These are phyloP conservation scores for Mycena metata DNA, from an alignment of 768 basidiomycete genomes.

Conservation along the genomic window DNA sequence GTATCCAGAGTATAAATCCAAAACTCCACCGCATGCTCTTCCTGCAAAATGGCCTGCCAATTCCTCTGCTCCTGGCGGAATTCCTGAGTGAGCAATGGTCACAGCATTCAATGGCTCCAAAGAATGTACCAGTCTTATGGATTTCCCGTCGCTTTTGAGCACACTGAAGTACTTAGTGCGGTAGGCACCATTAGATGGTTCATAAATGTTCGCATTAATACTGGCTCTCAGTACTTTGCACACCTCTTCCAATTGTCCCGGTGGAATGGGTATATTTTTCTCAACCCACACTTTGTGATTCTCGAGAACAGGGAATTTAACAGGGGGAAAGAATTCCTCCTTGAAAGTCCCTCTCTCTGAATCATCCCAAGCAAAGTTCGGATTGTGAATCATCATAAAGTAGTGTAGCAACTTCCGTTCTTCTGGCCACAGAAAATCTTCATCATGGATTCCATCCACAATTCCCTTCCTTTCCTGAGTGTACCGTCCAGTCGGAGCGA, in stretches of 20 bases:
- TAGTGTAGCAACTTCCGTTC: conserved; percentile 42
- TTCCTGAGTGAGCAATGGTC: no score
- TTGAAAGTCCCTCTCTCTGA: neutral
- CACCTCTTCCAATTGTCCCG: conserved; percentile 30
- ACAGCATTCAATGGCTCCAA: neutral
- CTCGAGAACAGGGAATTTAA: conserved; percentile 37
- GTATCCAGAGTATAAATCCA: no score
- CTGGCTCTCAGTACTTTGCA: conserved; percentile 30
- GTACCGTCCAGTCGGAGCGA: neutral
- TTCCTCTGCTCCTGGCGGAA: no score
- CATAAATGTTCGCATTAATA: conserved; percentile 17
- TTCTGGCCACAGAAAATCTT: conserved; percentile 42
- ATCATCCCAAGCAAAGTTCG: conserved; percentile 1
- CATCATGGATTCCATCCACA: conserved; percentile 35
- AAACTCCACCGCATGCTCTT: no score
- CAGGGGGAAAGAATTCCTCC: conserved; percentile 3
- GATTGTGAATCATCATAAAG: conserved; percentile 39
- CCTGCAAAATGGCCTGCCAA: no score
- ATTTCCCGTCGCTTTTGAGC: conserved; percentile 35
- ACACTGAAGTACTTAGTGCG: conserved; percentile 49
- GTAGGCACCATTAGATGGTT: conserved; percentile 34
- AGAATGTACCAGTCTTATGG: neutral
- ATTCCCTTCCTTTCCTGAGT: conserved; percentile 18
- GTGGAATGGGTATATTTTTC: conserved; percentile 32
- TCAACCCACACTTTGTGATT: conserved; percentile 40